Evolutionary conservation across 352 stramenopile species (phyloP), one percentile per base, ranked within the genome.

Genomic region (Pythium aristosporum): DNA sequence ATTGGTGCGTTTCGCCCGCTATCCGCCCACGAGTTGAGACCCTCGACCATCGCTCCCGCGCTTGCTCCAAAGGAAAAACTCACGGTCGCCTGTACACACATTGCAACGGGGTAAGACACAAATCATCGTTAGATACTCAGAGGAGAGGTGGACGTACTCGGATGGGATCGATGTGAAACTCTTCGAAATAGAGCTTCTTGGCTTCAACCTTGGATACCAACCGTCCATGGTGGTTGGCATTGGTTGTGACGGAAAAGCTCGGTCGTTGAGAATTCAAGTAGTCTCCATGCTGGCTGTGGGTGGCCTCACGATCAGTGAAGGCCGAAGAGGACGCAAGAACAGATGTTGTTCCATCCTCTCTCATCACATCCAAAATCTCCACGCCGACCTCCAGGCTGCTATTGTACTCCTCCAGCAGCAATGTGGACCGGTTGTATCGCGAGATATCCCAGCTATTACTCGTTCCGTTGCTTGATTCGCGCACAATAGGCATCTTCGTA

Each of bases 141-240:
- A 28, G 11, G 20, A 54, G 11, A 55, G 36, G 37, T 11, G 20
- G 16, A 75, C 76, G 52, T 76, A 86, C 77, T 36, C 80, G 73
- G 51, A 96, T 96, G 15, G 83, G 75, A 34, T 91, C 80, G 61
- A 96, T 92, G 52, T 89, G 74, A 56, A 96, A 94, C 67, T 94
- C 87, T 77, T 96, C 88, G 42, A 96, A 95, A 67, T 96, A 96
- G 11, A 96, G 65, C 56, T 96, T 96, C 50, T 89, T 94, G 18
- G 81, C 72, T 51, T 90, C 81, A 11, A 83, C 72, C 32, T 82
- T 87, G 4, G 67, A 75, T 59, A 83, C 76, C 7, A 71, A 23
- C 23, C 61, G 57, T 3, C 69, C 64, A 18, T 75, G 63, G 44
- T 72, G 59, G 25, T 67, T 67, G 18, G 55, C 30, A 36, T 67